Conservation (phyloP, 345 rosid species). For the Eucalyptus paniculata region DNA sequence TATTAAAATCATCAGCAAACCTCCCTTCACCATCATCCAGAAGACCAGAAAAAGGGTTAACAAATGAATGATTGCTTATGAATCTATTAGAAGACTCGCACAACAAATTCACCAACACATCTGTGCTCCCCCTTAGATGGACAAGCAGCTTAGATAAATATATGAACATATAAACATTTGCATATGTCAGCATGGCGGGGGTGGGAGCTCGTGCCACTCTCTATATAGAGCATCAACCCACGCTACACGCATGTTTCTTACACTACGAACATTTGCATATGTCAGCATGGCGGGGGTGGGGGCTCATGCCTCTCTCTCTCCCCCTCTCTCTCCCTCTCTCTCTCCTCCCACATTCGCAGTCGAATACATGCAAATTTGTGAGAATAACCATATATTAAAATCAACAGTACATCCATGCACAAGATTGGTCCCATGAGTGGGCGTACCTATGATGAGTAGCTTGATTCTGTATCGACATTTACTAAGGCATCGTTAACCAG, state of each 20-base stretch:
- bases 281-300: background rate
- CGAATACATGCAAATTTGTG: background rate
- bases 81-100: background rate
- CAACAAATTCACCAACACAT: background rate
- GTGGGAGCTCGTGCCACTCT: background rate
- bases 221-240: background rate
- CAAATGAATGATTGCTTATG: background rate
- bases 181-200: background rate
- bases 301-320: background rate
- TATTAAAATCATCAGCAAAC: slow-evolving; percentile 84
- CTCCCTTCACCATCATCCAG: slow-evolving; percentile 59
- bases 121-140: background rate
- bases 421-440: background rate
- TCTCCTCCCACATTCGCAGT: background rate
- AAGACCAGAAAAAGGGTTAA: background rate
- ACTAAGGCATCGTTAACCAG: background rate
- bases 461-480: background rate
- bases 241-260: background rate
- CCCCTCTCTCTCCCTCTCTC: too few species aligned
- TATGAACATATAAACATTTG: background rate
- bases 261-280: background rate
- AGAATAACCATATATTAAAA: background rate
- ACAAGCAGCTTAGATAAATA: background rate
- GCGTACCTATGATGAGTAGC: background rate
- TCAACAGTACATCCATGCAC: background rate